Base-by-base conservation (phyloP, 257 asterid genomes). In the Nicotiana obtusifolia region DNA sequence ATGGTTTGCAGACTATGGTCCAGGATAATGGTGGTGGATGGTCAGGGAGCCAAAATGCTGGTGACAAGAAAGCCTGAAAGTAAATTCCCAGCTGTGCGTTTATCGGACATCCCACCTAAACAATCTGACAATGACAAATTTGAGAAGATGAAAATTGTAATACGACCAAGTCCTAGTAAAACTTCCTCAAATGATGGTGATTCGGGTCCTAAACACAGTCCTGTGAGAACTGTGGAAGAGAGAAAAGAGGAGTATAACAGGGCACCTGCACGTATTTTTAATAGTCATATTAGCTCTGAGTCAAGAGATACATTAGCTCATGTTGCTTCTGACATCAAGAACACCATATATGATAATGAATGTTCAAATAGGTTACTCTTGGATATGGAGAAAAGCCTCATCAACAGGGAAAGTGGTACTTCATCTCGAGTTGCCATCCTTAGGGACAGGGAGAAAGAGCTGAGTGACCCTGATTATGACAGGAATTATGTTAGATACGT, bases 361-460 rank as follows among this genome's bases (percentile, higher is more conserved):
- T 83, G 75, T 86, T 82, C 88, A 35, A 90, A 85, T 86, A 89
- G 86, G 87, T 81, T 85, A 68, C 83, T 88, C 65, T 49, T 88
- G 83, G 93, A 92, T 83, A 83, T 59, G 61, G 97, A 93, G 76
- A 90, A 80, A 82, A 90, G 57, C 77, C 52, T 86, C 20, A 76
- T 80, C 81, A 85, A 53, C 84, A 84, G 87, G 86, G 98, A 92
- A 79, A 61, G 82, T 28, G 86, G 96, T 77, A 81, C 81, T 83
- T 83, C 93, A 75, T 93, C 94, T 64, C 89, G 93, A 47, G 97
- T 94, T 66, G 99, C 99, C 73, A 94, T 96, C 88, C 85, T 94
- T n/a, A 91, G 98, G 91, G 98, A 96, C 93, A 87, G 92, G 90
- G 99, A 96, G 89, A 96, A 94, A 86, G 98, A 96, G 66, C 93